A percentile compares a stretch with the other conserved stretches of the same genome.
Conservation (phyloP, 768 basidiomycete species). For the Tylopilus intermedius region DNA sequence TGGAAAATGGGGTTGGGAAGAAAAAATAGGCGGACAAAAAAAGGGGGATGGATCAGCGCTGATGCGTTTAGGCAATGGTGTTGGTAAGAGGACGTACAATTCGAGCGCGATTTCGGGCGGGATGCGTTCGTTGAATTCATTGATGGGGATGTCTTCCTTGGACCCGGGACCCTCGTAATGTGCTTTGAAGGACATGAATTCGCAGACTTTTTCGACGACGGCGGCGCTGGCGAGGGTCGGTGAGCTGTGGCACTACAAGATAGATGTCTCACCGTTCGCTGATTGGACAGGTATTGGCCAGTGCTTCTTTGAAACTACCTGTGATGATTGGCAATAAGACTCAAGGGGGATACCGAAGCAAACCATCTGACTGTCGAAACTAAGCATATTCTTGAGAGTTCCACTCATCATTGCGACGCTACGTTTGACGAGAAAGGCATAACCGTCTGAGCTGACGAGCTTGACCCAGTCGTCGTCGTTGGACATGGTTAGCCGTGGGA, state of each 20-base stretch:
- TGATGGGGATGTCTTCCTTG: conserved; percentile 72
- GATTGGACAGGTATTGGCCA: conserved; percentile 63
- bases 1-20: conserved; percentile 6
- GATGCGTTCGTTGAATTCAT: conserved; percentile 78
- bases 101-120: conserved; percentile 86
- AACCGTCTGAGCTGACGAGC: conserved; percentile 73
- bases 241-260: neutral
- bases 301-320: conserved; percentile 75
- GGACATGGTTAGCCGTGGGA: conserved; percentile 27
- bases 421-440: conserved; percentile 71
- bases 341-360: conserved; percentile 8
- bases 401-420: conserved; percentile 75
- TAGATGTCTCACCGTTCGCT: conserved; percentile 56
- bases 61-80: neutral
- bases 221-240: conserved; percentile 41
- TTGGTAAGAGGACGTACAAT: conserved; percentile 53
- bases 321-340: conserved; percentile 5
- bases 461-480: conserved; percentile 54
- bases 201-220: conserved; percentile 82
- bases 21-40: conserved; percentile 1
- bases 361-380: conserved; percentile 52
- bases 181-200: conserved; percentile 84
- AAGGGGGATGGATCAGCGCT: conserved; percentile 13
- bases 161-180: conserved; percentile 65
- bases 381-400: conserved; percentile 78